These are phyloP conservation scores for Trametes meyenii DNA, from an alignment of 768 basidiomycete genomes.

Conservation along the genomic window DNA sequence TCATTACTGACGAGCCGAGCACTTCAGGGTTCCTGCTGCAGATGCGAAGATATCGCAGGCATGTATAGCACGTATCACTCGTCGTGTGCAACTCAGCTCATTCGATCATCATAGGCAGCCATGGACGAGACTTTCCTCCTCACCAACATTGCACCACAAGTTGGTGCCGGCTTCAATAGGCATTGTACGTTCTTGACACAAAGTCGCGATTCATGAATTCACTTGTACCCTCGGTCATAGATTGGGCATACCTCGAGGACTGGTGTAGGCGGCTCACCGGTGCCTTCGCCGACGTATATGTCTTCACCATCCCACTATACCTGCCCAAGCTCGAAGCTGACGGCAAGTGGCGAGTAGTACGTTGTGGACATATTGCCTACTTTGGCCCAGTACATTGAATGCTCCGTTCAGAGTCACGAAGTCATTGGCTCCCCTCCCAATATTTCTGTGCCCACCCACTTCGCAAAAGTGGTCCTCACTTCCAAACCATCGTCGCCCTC, in stretches of 20 bases:
- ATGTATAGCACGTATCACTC: conserved; percentile 14
- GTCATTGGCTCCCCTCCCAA: conserved; percentile 93
- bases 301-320: conserved; percentile 98
- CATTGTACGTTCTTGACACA: conserved; percentile 65
- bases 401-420: conserved; percentile 72
- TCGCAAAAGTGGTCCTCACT: conserved; percentile 92
- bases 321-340: conserved; percentile 83
- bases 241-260: conserved; percentile 96
- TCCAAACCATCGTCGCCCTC: conserved; percentile 74
- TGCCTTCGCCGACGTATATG: conserved; percentile 92
- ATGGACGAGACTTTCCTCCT: conserved; percentile 97
- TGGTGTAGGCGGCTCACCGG: conserved; percentile 91
- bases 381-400: background rate
- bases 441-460: conserved; percentile 94
- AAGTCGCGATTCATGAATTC: background rate
- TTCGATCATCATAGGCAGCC: conserved; percentile 54
- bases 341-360: conserved; percentile 94
- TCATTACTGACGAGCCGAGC: background rate
- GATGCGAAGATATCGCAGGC: conserved; percentile 92
- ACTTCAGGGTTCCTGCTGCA: conserved; percentile 86
- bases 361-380: conserved; percentile 36
- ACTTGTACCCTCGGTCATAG: conserved; percentile 42
- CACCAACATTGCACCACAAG: conserved; percentile 97
- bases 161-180: conserved; percentile 95
- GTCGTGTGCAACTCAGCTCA: conserved; percentile 1